A percentile compares a stretch with the other conserved stretches of the same genome.
Evolutionary conservation across 139 green algal genomes (phyloP).

Genomic region (Spirogloea muscicola): DNA sequence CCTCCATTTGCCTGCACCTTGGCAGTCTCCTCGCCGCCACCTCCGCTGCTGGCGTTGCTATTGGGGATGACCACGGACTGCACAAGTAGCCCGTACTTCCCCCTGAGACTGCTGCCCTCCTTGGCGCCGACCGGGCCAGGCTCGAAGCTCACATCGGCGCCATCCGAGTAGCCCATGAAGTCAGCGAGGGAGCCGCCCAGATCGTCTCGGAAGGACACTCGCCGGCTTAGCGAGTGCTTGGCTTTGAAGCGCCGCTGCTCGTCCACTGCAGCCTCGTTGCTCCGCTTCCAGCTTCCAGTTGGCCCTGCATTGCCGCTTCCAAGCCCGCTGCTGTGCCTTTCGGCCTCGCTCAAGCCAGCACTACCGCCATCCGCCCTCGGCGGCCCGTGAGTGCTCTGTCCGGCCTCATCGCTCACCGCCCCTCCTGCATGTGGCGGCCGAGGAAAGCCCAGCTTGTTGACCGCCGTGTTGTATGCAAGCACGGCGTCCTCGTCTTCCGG

Average conservation of each 20-base stretch:
- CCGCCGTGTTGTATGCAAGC: constrained; percentile 38
- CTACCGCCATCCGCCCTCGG: not conserved
- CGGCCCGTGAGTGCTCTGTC: not conserved
- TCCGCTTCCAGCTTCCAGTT: no score
- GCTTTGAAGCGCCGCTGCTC: no score
- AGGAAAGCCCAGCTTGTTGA: constrained; percentile 34
- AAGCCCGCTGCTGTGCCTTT: not conserved
- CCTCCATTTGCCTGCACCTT: no score
- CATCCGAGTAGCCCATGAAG: constrained; percentile 41
- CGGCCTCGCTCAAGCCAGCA: not conserved
- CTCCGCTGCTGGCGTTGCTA: not conserved
- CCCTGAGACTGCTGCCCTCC: constrained; percentile 35
- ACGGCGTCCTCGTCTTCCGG: constrained; percentile 23
- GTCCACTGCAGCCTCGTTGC: no score
- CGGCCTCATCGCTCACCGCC: no score
- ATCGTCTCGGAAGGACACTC: constrained; percentile 35
- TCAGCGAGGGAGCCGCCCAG: constrained; percentile 25
- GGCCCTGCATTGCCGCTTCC: constrained; percentile 10
- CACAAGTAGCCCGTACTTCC: constrained; percentile 42
- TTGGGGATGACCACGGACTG: constrained; percentile 31
- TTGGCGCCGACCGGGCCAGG: constrained; percentile 30
- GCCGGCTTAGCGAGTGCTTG: no score
- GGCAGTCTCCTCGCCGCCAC: no score
- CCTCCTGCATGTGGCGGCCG: not conserved
- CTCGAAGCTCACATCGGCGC: constrained; percentile 32